Evolutionary conservation across 2,329 filamentous ascomycete genomes (phyloP).

Genomic region (Ophiostoma ulmi): DNA sequence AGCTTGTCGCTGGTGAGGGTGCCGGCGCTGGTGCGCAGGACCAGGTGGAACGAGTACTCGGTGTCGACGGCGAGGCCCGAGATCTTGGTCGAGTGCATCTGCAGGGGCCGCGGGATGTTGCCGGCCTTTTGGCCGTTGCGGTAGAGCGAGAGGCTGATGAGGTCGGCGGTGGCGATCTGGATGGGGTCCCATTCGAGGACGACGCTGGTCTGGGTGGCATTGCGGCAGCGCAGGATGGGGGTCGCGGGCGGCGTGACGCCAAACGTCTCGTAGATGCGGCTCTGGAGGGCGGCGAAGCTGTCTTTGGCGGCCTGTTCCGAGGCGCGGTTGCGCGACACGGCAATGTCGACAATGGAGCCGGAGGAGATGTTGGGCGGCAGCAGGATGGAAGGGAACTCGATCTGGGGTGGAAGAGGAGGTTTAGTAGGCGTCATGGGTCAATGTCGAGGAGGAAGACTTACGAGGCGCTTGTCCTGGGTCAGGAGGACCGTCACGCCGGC

Average conservation of each 20-base stretch:
- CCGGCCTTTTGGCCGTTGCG: constrained; percentile 96
- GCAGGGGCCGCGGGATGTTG: constrained; percentile 79
- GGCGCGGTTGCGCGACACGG: constrained; percentile 76
- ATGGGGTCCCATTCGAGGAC: constrained; percentile 98
- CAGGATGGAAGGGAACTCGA: constrained; percentile 97
- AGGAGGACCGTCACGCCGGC: constrained; percentile 95
- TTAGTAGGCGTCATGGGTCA: not conserved
- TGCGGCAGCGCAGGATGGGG: constrained; percentile 82
- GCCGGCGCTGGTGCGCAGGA: constrained; percentile 84
- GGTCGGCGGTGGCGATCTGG: constrained; percentile 82
- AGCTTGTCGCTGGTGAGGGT: constrained; percentile 80
- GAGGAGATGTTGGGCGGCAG: constrained; percentile 92
- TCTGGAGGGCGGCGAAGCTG: constrained; percentile 79
- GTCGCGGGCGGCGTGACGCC: constrained; percentile 70
- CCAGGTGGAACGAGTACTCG: constrained; percentile 90
- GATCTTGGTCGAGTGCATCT: constrained; percentile 95
- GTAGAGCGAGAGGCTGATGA: constrained; percentile 84
- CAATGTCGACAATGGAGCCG: constrained; percentile 96
- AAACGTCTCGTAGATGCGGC: constrained; percentile 80
- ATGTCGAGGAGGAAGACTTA: constrained; percentile 43
- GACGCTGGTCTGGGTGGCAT: constrained; percentile 96
- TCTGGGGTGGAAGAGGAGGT: constrained; percentile 50
- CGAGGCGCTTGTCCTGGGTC: constrained; percentile 93
- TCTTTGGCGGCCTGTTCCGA: constrained; percentile 71
- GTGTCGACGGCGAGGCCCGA: constrained; percentile 93